Evolutionary conservation across 2,329 filamentous ascomycete genomes (phyloP).

Genomic region (Colletotrichum spaethianum): DNA sequence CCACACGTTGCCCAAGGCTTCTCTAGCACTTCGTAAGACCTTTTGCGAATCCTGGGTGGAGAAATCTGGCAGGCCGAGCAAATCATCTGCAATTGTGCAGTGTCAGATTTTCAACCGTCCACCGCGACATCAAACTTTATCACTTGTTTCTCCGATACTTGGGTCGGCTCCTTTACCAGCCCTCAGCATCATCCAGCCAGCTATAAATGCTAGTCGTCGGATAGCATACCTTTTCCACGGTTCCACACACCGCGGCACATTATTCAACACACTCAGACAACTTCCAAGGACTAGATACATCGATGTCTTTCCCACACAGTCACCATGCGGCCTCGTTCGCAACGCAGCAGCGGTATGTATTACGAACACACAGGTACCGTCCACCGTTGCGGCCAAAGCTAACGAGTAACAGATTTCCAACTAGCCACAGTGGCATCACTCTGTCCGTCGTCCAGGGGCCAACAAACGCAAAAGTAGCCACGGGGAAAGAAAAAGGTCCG

Average conservation of each 20-base stretch:
- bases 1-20: not conserved
- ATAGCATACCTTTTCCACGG: not conserved
- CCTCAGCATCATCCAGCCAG: not conserved
- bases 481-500: constrained; percentile 73
- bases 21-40: not conserved
- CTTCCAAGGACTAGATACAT: not conserved
- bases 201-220: not conserved
- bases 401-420: not conserved
- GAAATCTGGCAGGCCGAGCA: not conserved
- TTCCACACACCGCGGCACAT: not conserved
- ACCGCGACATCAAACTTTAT: not conserved
- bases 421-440: not conserved
- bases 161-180: not conserved
- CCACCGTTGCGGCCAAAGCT: not conserved
- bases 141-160: not conserved
- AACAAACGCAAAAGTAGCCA: constrained; percentile 16
- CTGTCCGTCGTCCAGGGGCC: constrained; percentile 16
- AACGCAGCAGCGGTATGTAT: not conserved
- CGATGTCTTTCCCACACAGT: not conserved
- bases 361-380: not conserved
- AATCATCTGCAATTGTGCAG: not conserved
- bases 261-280: not conserved
- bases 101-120: not conserved
- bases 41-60: not conserved
- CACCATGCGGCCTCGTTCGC: not conserved